A percentile compares a stretch with the other conserved stretches of the same genome.
Conservation (phyloP, 768 basidiomycete species). For the Mycena floridula region DNA sequence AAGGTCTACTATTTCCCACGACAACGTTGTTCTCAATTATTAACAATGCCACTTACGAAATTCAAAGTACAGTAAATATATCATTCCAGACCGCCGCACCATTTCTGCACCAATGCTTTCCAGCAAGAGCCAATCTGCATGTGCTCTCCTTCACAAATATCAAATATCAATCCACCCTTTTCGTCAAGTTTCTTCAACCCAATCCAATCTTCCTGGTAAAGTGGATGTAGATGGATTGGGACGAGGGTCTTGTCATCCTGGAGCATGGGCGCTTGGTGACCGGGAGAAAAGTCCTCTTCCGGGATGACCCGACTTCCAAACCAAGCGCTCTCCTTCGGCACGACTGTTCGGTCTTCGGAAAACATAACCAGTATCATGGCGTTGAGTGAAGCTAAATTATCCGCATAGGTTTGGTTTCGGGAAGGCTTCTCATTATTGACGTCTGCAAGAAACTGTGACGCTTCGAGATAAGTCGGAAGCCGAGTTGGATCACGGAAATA, state of each 20-base stretch:
- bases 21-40: neutral
- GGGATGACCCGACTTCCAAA: conserved; percentile 65
- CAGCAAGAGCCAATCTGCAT: conserved; percentile 69
- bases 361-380: conserved; percentile 73
- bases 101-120: conserved; percentile 42
- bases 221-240: conserved; percentile 65
- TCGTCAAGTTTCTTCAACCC: conserved; percentile 70
- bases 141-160: conserved; percentile 66
- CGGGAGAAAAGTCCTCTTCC: conserved; percentile 17
- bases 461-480: conserved; percentile 47
- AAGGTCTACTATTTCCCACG: neutral
- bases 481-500: conserved; percentile 75
- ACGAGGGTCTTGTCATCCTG: conserved; percentile 31
- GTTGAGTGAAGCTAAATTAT: conserved; percentile 54
- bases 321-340: conserved; percentile 84
- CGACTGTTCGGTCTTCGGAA: conserved; percentile 64
- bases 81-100: conserved; percentile 23
- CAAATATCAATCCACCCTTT: conserved; percentile 49
- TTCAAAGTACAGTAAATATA: too few species aligned
- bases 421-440: conserved; percentile 73
- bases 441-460: conserved; percentile 62
- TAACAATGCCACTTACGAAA: neutral
- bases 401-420: conserved; percentile 54
- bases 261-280: conserved; percentile 7
- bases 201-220: conserved; percentile 80